Evolutionary conservation across 2,329 filamentous ascomycete genomes (phyloP), one percentile per base, ranked within the genome.

Genomic region (Sarocladiaceae sp.): DNA sequence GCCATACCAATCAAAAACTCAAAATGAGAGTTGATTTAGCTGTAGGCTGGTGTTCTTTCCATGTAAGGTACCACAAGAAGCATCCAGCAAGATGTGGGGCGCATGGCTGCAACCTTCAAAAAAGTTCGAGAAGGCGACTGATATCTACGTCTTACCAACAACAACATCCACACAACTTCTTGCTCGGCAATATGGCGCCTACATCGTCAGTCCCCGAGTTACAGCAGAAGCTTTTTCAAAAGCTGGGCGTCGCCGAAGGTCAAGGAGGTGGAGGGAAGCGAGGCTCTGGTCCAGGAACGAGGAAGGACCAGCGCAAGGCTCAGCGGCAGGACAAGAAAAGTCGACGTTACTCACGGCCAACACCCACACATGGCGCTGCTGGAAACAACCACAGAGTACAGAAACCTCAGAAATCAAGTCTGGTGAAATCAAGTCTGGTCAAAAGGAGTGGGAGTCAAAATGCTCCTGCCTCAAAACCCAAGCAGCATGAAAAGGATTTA

Each of bases 241-340:
- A 60, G 15, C 66, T 72, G 52, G 69, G 69, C 4, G 53, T 72
- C 52, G 36, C 28, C 20, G 37, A 46, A 35, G 61, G 64, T 46
- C 56, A 51, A 46, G 40, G 37, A 39, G 53, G 50, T 15, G 40
- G 51, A 3, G 42, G 33, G 12, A 48, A 61, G 52, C 52, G 59
- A 52, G 55, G 57, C 42, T 55, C 50, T 26, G 44, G 44, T 18
- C 44, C 44, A 51, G 55, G 56, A 20, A 39, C 53, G 15, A 61
- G 86, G 58, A 88, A 88, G 70, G 83, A 87, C 51, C 77, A 80
- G 54, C 79, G 88, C 52, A 89, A 85, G 63, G 78, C 78, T 15
- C 82, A 87, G 59, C 77, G 87, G 52, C 70, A 74, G 20, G 74
- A 81, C 59, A 87, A 83, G 65, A 87, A 81, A 65, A 61, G 66